Base-by-base conservation (phyloP, 1,139 yeast genomes). In the Yamadazyma diospyri region DNA sequence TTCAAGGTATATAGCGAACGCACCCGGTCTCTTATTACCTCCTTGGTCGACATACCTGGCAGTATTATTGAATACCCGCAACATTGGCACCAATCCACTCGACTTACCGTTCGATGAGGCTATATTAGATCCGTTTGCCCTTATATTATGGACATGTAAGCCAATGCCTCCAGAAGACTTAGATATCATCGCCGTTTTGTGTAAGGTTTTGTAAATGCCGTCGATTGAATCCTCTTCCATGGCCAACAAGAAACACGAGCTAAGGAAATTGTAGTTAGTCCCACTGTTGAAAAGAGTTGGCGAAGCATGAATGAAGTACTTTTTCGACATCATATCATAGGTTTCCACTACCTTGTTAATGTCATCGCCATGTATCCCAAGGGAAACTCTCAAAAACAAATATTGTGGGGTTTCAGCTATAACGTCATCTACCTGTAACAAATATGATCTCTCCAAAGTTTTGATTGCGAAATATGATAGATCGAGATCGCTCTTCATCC, bases 1-100 rank as follows among this genome's bases (percentile, higher is more conserved):
- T 45, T 76, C 81, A 33, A 75, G 42, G 55, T 75, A 76, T 19
- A 74, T 58, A n/a, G 80, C 78, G 51, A 76, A 72, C 6, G 81
- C 81, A 27, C 81, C 81, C 0, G 81, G 81, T 43, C 81, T 53
- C 52, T 75, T 75, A 45, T 75, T 75, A 19, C 81, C 81, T 21
- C 81, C 81, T 49, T 76, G 81, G 43, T 76, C 81, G 17, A 76
- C 81, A 45, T 74, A 75, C 47, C 78, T 64, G 12, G 81, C 79
- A 6, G 80, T 74, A 47, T 73, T 69, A 48, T 76, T 75, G 54
- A 75, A 75, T 13, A 75, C 81, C 41, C 75, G 64, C 11, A 76
- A 55, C 80, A 76, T 73, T 1, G 81, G 81, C 14, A 75, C 72
- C 27, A 76, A 54, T 13, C 81, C 81, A 47, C 64, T 72, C 4